These are phyloP conservation scores for Tylopilus sp. DNA, from an alignment of 768 basidiomycete species.

Conservation along the genomic window DNA sequence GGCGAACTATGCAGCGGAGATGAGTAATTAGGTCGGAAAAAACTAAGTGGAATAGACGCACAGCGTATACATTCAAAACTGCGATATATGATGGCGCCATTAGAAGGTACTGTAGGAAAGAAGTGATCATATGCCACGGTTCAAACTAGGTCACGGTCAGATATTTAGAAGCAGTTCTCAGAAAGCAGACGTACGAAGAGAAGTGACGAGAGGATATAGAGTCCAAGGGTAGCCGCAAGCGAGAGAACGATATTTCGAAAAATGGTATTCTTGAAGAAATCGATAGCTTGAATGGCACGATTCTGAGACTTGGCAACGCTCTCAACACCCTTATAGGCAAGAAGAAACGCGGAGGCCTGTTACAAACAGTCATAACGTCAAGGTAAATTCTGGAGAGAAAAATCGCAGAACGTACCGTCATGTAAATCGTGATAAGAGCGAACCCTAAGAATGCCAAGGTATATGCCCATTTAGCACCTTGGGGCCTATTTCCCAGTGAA, in stretches of 20 bases:
- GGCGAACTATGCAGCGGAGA: slow-evolving; percentile 50
- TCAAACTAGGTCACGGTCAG: slow-evolving; percentile 60
- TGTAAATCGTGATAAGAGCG: slow-evolving; percentile 89
- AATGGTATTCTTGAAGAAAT: slow-evolving; percentile 73
- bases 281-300: slow-evolving; percentile 47
- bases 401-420: slow-evolving; percentile 63
- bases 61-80: slow-evolving; percentile 88
- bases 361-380: neutral
- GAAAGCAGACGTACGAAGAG: slow-evolving; percentile 64
- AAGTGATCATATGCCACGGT: slow-evolving; percentile 98
- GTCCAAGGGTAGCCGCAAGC: slow-evolving; percentile 79
- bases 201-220: slow-evolving; percentile 81
- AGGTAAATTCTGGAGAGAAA: slow-evolving; percentile 1
- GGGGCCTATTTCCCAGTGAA: slow-evolving; percentile 86
- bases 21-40: neutral
- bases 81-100: slow-evolving; percentile 94
- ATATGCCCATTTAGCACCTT: slow-evolving; percentile 86
- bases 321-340: slow-evolving; percentile 80
- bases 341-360: slow-evolving; percentile 72
- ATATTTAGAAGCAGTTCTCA: neutral
- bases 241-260: slow-evolving; percentile 88
- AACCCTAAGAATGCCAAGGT: slow-evolving; percentile 85
- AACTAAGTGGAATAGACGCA: slow-evolving; percentile 25
- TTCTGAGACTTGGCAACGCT: slow-evolving; percentile 46
- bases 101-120: slow-evolving; percentile 87